Evolutionary conservation across 2,329 filamentous ascomycete genomes (phyloP), one percentile per base, ranked within the genome.

Genomic region (Elsinoe australis): DNA sequence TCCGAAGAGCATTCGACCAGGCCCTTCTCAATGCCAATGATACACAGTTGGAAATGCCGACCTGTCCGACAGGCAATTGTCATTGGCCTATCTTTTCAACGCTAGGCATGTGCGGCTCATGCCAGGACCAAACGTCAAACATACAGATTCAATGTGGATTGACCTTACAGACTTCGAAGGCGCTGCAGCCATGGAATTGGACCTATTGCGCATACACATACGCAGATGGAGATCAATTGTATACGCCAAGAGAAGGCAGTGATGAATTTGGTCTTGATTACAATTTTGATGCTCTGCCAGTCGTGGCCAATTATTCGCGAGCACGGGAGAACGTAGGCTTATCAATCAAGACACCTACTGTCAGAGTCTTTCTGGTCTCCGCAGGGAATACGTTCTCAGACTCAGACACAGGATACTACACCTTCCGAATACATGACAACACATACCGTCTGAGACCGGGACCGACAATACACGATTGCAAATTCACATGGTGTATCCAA

Each of bases 51-150:
- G 10, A 39, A 9, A 31, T n/a, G 4, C 49, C 51, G 2, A 33
- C 9, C 5, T 56, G 53, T 42, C 4, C 53, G 14, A 53, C 53
- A 4, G 53, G 54, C 8, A 53, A 56, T 9, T 56, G 54, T 36
- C 54, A 50, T 4, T 56, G 41, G 48, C 41, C 51, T 5, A 26
- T 46, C 2, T 55, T 52, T 32, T 42, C 24, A 0, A 49, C 54
- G n/a, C 28, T 53, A 6, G 53, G 47, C 17, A 33, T 56, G 4
- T 55, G 54, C 45, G 53, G 50, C 22, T 36, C 50, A 8, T 56
- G 54, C 12, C n/a, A n/a, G 5, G 31, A 33, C 17, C 31, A 15
- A 6, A 6, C 31, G 5, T 5, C 31, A n/a, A 15, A 33, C 5
- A 33, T 33, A n/a, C 12, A 33, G 31, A 10, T 5, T 5, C 12